phyloP scores from a whole-genome alignment of 148 eudicot genomes.

The Cornus florida region DNA sequence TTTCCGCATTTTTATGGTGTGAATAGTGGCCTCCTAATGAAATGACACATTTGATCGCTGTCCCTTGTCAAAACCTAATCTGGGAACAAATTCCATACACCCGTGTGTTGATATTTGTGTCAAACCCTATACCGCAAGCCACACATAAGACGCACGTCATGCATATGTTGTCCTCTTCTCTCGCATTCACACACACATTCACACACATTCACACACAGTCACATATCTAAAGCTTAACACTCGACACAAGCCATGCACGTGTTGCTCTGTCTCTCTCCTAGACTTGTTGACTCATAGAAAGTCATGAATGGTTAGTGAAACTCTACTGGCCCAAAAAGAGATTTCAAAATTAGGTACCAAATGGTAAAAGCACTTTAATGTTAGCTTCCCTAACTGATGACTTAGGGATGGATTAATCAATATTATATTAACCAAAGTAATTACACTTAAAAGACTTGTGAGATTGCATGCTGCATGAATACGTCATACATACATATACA shows the following conservation, averaged over 20 bases:
- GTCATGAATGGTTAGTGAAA: constrained; percentile 18
- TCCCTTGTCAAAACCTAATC: too few species aligned
- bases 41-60: too few species aligned
- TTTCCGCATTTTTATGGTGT: too few species aligned
- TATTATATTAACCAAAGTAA: background rate
- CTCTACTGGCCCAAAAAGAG: constrained; percentile 12
- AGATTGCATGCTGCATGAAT: background rate
- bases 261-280: background rate
- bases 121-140: too few species aligned
- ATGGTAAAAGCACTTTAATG: constrained; percentile 1
- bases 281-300: background rate
- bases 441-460: too few species aligned
- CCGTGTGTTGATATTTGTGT: too few species aligned
- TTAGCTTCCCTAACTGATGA: constrained; percentile 19
- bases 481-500: background rate
- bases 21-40: too few species aligned
- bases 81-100: too few species aligned
- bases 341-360: constrained; percentile 20
- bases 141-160: background rate
- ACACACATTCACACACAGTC: too few species aligned
- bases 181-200: too few species aligned
- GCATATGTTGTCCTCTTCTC: background rate
- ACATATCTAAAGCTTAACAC: background rate
- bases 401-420: constrained; percentile 4
- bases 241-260: background rate